phyloP scores from a whole-genome alignment of 2,329 filamentous ascomycete species.

The Tolypocladium tropicale region DNA sequence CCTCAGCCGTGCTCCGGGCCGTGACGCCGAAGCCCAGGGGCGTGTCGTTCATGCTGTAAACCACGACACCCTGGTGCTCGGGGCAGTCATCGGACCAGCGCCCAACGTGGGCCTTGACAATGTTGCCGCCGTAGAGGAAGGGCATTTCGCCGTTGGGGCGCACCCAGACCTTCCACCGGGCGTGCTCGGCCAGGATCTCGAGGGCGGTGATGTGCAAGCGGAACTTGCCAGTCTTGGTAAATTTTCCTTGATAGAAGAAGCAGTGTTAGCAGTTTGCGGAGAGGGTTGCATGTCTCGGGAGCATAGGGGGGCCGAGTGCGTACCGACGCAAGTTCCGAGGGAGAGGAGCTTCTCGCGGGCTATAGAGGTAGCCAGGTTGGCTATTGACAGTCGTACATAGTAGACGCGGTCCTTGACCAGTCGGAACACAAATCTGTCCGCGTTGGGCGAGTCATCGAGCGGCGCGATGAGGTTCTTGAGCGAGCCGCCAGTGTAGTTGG shows the following conservation, averaged over 20 bases:
- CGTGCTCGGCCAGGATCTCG: conserved; percentile 80
- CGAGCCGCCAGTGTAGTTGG: conserved; percentile 81
- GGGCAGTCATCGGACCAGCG: conserved; percentile 86
- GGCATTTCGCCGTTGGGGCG: conserved; percentile 96
- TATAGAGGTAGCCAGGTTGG: conserved; percentile 83
- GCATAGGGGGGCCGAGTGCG: background rate
- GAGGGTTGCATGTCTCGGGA: too few species aligned
- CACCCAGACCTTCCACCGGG: conserved; percentile 94
- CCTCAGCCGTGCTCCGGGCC: conserved; percentile 76
- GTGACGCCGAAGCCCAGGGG: conserved; percentile 91
- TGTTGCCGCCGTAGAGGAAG: conserved; percentile 87
- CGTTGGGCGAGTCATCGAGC: conserved; percentile 53
- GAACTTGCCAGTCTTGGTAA: conserved; percentile 96
- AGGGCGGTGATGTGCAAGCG: conserved; percentile 84
- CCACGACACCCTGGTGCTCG: conserved; percentile 83
- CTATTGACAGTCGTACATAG: conserved; percentile 81
- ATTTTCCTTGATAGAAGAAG: conserved; percentile 54
- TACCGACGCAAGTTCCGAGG: conserved; percentile 75
- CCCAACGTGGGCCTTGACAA: conserved; percentile 62
- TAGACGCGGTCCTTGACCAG: conserved; percentile 77
- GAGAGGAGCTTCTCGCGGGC: conserved; percentile 73
- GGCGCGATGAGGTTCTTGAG: conserved; percentile 77
- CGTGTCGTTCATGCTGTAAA: conserved; percentile 86
- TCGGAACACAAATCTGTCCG: conserved; percentile 78
- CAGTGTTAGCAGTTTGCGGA: conserved; percentile 7